These are phyloP conservation scores for Candida adriatica DNA, from an alignment of 805 yeast species.

Conservation along the genomic window DNA sequence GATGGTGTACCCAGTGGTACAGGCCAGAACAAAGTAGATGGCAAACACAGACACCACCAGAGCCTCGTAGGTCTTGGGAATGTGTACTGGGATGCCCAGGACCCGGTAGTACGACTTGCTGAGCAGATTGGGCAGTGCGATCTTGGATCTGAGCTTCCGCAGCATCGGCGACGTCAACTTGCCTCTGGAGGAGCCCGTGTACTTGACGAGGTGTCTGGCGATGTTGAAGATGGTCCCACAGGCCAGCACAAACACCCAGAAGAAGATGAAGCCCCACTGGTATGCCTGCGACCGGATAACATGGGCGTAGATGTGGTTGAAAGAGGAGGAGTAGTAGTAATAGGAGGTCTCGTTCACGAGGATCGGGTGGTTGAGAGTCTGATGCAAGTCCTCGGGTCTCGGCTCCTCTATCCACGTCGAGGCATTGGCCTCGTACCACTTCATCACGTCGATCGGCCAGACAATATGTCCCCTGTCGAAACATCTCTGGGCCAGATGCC, in stretches of 20 bases:
- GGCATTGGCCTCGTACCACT: conserved; percentile 29
- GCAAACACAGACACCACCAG: conserved; percentile 27
- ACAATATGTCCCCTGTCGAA: conserved; percentile 26
- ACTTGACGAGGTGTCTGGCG: conserved; percentile 21
- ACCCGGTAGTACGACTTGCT: conserved; percentile 19
- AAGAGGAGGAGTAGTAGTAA: conserved; percentile 27
- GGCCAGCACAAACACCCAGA: conserved; percentile 31
- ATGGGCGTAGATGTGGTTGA: conserved; percentile 31
- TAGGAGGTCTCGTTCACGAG: conserved; percentile 27
- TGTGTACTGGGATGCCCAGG: conserved; percentile 23
- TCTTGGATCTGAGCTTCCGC: conserved; percentile 17
- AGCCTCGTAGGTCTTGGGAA: conserved; percentile 26
- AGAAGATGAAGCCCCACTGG: conserved; percentile 41
- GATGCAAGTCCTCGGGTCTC: conserved; percentile 17
- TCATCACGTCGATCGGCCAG: conserved; percentile 29
- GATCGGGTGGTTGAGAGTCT: conserved; percentile 27
- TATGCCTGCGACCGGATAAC: conserved; percentile 33
- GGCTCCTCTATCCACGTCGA: conserved; percentile 28
- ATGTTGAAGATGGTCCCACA: conserved; percentile 27
- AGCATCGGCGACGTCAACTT: conserved; percentile 10
- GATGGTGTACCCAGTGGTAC: conserved; percentile 29
- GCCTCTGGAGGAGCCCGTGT: conserved; percentile 15
- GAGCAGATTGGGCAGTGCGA: conserved; percentile 25
- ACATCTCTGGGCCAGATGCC: conserved; percentile 33
- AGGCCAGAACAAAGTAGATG: conserved; percentile 25